Base-by-base conservation (phyloP, 2,329 filamentous ascomycete genomes). In the Apiospora rasikravindrae region DNA sequence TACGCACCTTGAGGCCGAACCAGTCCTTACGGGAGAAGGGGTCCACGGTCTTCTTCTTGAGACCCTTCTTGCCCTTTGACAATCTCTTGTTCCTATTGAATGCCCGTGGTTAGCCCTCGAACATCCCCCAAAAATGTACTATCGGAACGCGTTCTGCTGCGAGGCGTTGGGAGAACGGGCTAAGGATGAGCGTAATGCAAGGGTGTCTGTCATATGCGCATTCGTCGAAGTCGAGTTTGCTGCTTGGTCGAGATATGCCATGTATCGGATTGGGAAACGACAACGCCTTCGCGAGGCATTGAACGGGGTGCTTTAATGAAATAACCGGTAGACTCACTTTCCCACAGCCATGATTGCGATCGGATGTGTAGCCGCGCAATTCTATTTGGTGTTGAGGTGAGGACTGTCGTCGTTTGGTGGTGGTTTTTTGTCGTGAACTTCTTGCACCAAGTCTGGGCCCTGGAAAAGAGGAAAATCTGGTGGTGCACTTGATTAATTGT, bases 51-150 rank as follows among this genome's bases (percentile, higher is more conserved):
- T 96, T 96, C 96, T 99, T 98, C 94, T 98, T 98, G 86, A 98
- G 91, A 87, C 96, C 96, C 92, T 99, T 99, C 94, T 98, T 99
- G 89, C 96, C 96, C 92, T 99, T 99, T 79, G 96, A 98, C 90
- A 99, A 92, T 91, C 96, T 95, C 95, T 99, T 99, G 93, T 99
- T 99, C 94, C 93, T 95, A 80, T 80, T 78, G 71, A 78, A 77
- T 77, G 73, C 67, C 45, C 72, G 73, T 75, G 75, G 75, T 80
- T 77, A 81, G 79, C 75, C 71, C 74, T 73, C 33, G 22, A n/a
- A 22, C n/a, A 64, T 40, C 57, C 33, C 33, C 33, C 53, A 61
- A 37, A 37, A 40, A 40, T 24, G 1, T 6, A 40, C 33, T 4
- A 37, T 40, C 53, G 57, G 19, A 64, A 64, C 33, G 57, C 33